These are phyloP conservation scores for Barnettozyma wickerhamii DNA, from an alignment of 805 yeast species.

Conservation along the genomic window DNA sequence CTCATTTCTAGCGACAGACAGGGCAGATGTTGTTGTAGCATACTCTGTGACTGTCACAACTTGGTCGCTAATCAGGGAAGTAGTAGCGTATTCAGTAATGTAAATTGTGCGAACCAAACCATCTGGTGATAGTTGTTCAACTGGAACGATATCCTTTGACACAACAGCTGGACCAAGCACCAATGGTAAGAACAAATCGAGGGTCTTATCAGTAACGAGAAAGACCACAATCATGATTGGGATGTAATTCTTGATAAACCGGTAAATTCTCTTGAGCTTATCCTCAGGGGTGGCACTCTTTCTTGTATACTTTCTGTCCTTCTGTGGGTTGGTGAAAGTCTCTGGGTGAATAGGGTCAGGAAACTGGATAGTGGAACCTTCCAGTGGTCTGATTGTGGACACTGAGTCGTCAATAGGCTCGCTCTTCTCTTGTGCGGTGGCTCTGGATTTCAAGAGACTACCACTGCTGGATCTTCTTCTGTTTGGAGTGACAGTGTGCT, in stretches of 20 bases:
- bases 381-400: slow-evolving; percentile 13
- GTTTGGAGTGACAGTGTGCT: background rate
- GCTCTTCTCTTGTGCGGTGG: background rate
- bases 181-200: slow-evolving; percentile 14
- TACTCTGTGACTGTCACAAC: slow-evolving; percentile 13
- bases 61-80: no score
- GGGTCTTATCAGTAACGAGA: slow-evolving; percentile 17
- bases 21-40: slow-evolving; percentile 16
- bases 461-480: no score
- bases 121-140: no score
- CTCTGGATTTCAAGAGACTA: background rate
- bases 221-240: slow-evolving; percentile 15
- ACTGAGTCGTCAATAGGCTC: slow-evolving; percentile 1
- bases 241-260: slow-evolving; percentile 8
- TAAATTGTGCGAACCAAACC: no score
- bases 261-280: background rate
- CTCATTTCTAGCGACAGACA: slow-evolving; percentile 9
- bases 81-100: no score
- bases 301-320: no score
- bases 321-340: background rate
- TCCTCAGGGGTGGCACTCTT: no score
- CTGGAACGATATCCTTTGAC: no score
- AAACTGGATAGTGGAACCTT: slow-evolving; percentile 6
- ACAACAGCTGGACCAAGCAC: background rate
- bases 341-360: slow-evolving; percentile 12